Conservation (phyloP, 495 filamentous ascomycete species). For the Xanthoparmelia taractica region DNA sequence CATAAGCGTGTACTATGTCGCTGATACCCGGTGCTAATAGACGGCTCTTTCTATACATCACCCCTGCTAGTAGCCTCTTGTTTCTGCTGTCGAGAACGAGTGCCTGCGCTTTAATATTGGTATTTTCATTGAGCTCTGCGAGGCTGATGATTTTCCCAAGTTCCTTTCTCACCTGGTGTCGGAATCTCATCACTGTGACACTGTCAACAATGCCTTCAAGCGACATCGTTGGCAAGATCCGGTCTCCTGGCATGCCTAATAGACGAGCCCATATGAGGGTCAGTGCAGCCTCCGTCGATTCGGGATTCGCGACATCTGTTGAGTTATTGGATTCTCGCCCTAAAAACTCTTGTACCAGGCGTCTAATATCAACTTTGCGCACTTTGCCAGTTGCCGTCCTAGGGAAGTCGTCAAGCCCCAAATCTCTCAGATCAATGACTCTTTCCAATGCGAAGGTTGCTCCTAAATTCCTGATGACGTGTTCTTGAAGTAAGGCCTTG, state of each 20-base stretch:
- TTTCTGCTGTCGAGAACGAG: not conserved
- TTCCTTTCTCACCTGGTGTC: not conserved
- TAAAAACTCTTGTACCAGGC: slow-evolving; percentile 21
- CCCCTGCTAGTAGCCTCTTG: not conserved
- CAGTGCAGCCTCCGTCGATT: not conserved
- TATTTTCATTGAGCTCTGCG: not conserved
- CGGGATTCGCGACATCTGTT: not conserved
- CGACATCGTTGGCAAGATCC: not conserved
- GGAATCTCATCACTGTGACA: slow-evolving; percentile 8
- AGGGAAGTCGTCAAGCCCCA: slow-evolving; percentile 33
- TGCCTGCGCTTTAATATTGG: not conserved
- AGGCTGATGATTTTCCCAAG: not conserved
- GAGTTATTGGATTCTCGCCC: not conserved
- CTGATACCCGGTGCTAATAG: not conserved
- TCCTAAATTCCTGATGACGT: slow-evolving; percentile 20
- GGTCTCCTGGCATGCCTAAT: slow-evolving; percentile 3
- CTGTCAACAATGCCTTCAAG: slow-evolving; percentile 15
- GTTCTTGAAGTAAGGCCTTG: not conserved
- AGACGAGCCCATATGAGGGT: not conserved
- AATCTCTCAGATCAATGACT: slow-evolving; percentile 29
- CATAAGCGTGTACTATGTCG: slow-evolving; percentile 8
- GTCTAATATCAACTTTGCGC: slow-evolving; percentile 29
- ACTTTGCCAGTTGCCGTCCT: slow-evolving; percentile 37
- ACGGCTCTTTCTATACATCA: not conserved
- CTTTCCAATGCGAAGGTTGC: slow-evolving; percentile 30